These are phyloP conservation scores for Verbascum thapsus DNA, from an alignment of 257 asterid species.

Conservation along the genomic window DNA sequence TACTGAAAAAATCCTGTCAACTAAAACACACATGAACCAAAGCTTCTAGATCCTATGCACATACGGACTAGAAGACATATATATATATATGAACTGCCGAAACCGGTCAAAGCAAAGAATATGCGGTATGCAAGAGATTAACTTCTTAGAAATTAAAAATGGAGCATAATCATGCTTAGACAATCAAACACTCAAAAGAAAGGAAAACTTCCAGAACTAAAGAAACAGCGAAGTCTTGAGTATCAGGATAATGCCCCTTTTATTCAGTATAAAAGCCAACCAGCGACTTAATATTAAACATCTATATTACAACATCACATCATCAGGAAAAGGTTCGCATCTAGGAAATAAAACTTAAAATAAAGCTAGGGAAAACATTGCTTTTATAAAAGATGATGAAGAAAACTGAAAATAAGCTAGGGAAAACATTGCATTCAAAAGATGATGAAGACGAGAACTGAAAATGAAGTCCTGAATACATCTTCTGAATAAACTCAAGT, in stretches of 20 bases:
- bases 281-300: neutral
- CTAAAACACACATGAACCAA: conserved; percentile 7
- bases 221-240: no score
- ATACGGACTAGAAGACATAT: neutral
- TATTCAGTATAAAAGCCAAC: conserved; percentile 10
- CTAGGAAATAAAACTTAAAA: neutral
- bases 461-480: conserved; percentile 10
- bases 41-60: neutral
- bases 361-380: no score
- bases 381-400: neutral
- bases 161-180: neutral
- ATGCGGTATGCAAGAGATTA: neutral
- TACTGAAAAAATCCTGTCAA: neutral
- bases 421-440: neutral
- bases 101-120: conserved; percentile 13
- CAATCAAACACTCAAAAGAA: no score
- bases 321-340: neutral
- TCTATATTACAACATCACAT: conserved; percentile 11
- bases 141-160: neutral
- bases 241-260: neutral
- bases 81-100: conserved; percentile 14
- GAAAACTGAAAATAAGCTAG: neutral
- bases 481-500: conserved; percentile 21
- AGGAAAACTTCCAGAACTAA: no score
- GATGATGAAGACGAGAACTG: neutral